A percentile compares a stretch with the other conserved stretches of the same genome.
Evolutionary conservation across 768 basidiomycete genomes (phyloP).

Genomic region (Chalciporus sphaerocephalus): DNA sequence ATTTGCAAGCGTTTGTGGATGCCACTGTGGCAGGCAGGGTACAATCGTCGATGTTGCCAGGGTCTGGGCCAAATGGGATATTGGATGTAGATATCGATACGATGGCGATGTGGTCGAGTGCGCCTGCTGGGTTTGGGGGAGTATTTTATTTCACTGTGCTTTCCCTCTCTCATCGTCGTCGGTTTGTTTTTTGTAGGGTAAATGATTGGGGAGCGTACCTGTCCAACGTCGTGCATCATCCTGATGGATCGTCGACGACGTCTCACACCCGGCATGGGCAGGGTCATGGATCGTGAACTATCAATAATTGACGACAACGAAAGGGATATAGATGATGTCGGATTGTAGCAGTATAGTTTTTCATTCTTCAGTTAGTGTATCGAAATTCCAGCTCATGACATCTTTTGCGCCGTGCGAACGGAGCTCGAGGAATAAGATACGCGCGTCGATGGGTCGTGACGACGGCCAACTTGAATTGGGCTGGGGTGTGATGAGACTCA

Average conservation of each 20-base stretch:
- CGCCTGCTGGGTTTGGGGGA: slow-evolving; percentile 58
- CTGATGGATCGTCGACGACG: not conserved
- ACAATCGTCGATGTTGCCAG: slow-evolving; percentile 4
- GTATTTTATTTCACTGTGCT: slow-evolving; percentile 21
- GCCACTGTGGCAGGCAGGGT: not conserved
- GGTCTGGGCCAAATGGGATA: not conserved
- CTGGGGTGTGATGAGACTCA: too few species aligned
- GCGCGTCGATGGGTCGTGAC: too few species aligned
- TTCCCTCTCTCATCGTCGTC: not conserved
- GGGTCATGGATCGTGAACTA: too few species aligned
- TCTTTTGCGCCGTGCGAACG: too few species aligned
- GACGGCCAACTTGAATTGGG: too few species aligned
- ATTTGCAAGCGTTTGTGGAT: slow-evolving; percentile 18
- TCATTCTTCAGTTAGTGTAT: too few species aligned
- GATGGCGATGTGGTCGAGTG: slow-evolving; percentile 59
- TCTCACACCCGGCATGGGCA: not conserved
- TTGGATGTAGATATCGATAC: slow-evolving; percentile 43
- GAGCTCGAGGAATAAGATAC: too few species aligned
- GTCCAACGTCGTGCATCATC: slow-evolving; percentile 17
- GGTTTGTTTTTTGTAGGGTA: slow-evolving; percentile 24
- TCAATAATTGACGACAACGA: too few species aligned
- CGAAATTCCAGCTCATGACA: too few species aligned
- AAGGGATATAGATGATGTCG: too few species aligned
- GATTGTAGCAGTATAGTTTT: too few species aligned
- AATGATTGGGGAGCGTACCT: slow-evolving; percentile 40